Evolutionary conservation across 2,329 filamentous ascomycete genomes (phyloP).

Genomic region (Fusarium heterosporum): DNA sequence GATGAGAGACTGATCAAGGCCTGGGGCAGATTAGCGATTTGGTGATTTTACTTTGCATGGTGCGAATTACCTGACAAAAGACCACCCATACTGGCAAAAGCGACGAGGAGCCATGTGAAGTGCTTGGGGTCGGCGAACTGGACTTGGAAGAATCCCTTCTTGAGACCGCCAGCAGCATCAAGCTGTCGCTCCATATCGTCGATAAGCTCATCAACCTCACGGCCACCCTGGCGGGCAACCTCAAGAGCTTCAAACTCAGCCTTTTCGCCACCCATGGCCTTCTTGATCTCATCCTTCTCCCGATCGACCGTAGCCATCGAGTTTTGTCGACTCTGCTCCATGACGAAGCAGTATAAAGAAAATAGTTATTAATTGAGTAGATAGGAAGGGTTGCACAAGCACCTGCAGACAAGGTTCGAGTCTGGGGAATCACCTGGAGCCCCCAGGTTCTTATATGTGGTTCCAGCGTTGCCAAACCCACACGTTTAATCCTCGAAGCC

Average conservation of each 20-base stretch:
- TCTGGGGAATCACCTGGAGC: conserved; percentile 15
- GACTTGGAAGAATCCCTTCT: conserved; percentile 63
- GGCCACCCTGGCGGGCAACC: conserved; percentile 50
- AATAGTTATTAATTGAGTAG: not conserved
- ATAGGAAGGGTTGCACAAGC: conserved; percentile 8
- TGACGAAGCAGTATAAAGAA: conserved; percentile 4
- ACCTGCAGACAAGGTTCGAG: not conserved
- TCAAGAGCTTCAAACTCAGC: conserved; percentile 52
- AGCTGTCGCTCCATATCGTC: conserved; percentile 57
- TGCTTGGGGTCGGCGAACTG: conserved; percentile 68
- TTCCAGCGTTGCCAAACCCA: conserved; percentile 1
- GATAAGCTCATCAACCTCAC: conserved; percentile 55
- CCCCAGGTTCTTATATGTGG: conserved; percentile 33
- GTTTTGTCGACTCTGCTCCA: conserved; percentile 36
- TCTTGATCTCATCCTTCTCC: conserved; percentile 40
- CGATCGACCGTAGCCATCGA: conserved; percentile 40
- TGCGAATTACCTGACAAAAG: conserved; percentile 53
- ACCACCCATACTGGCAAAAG: conserved; percentile 80
- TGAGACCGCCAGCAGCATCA: conserved; percentile 48
- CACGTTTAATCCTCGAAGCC: conserved; percentile 1
- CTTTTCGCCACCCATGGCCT: conserved; percentile 44
- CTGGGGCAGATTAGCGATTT: conserved; percentile 59
- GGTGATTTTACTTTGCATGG: not conserved
- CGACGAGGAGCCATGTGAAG: conserved; percentile 76
- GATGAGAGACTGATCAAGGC: conserved; percentile 79